These are phyloP conservation scores for Russula vinacea DNA, from an alignment of 768 basidiomycete genomes.

Conservation along the genomic window DNA sequence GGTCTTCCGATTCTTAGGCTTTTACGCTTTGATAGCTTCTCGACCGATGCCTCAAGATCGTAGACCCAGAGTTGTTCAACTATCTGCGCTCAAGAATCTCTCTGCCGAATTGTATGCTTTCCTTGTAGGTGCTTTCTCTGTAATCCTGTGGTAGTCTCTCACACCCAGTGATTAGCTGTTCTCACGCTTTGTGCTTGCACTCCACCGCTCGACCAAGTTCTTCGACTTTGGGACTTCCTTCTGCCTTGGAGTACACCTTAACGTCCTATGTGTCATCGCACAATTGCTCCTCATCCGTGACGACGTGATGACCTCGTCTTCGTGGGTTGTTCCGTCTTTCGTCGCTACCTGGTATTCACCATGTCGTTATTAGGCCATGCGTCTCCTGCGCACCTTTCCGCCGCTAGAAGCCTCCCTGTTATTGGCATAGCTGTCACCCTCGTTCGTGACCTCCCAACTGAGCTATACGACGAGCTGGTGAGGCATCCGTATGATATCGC, in stretches of 20 bases:
- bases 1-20: background rate
- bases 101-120: constrained; percentile 97
- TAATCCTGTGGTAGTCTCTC: constrained; percentile 7
- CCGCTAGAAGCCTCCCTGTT: constrained; percentile 81
- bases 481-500: constrained; percentile 68
- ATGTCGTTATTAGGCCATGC: constrained; percentile 65
- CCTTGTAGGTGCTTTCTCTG: constrained; percentile 58
- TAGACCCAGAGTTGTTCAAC: constrained; percentile 81
- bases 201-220: constrained; percentile 90
- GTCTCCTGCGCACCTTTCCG: constrained; percentile 88
- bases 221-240: constrained; percentile 96
- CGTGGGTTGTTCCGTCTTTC: constrained; percentile 48
- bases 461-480: constrained; percentile 85
- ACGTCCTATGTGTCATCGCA: constrained; percentile 95
- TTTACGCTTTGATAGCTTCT: constrained; percentile 58
- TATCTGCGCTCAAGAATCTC: constrained; percentile 82
- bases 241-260: constrained; percentile 93
- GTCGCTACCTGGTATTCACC: constrained; percentile 9
- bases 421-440: constrained; percentile 93
- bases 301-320: constrained; percentile 81
- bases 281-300: constrained; percentile 88
- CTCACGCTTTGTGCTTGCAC: constrained; percentile 96
- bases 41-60: constrained; percentile 86
- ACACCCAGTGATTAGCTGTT: constrained; percentile 54
- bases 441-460: constrained; percentile 84